Percentiles rank a stretch among this genome's conserved stretches.
phyloP scores from a whole-genome alignment of 495 filamentous ascomycete species.

The Acidiella bohemica region DNA sequence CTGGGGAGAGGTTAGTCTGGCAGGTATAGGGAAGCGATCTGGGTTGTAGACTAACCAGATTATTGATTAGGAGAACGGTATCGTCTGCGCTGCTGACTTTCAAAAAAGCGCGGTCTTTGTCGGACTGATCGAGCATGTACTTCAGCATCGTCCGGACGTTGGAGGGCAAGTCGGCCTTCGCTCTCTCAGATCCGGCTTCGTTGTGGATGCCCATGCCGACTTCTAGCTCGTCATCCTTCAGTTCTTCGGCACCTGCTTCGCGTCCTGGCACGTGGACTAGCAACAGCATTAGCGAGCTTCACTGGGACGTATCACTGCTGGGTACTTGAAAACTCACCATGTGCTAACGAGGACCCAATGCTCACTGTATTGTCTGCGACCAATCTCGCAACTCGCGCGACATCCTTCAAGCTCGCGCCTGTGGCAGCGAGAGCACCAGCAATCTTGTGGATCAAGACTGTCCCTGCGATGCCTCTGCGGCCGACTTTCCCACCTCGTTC shows the following conservation, averaged over 20 bases:
- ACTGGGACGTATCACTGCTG: no score
- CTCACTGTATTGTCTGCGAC: conserved; percentile 66
- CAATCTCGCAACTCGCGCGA: conserved; percentile 55
- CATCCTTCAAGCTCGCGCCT: conserved; percentile 48
- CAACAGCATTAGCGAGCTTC: no score
- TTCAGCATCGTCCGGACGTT: conserved; percentile 66
- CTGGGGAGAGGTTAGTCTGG: no score
- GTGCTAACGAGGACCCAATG: conserved; percentile 72
- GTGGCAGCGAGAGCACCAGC: conserved; percentile 68
- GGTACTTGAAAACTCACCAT: no score
- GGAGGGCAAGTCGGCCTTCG: conserved; percentile 48
- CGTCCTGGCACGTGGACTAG: conserved; percentile 89
- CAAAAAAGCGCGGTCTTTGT: conserved; percentile 71
- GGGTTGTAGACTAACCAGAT: no score
- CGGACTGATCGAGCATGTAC: conserved; percentile 64
- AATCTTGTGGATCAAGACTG: conserved; percentile 81
- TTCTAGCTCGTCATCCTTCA: conserved; percentile 65
- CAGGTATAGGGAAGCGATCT: no score
- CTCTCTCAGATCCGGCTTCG: conserved; percentile 71
- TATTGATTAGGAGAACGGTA: conserved; percentile 76
- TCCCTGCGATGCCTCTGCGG: conserved; percentile 79
- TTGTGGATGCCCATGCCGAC: conserved; percentile 99
- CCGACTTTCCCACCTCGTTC: conserved; percentile 79
- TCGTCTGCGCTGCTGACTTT: conserved; percentile 48
- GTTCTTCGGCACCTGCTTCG: conserved; percentile 30